Conservation (phyloP, 805 yeast genomes). For the Metschnikowia anglica region DNA sequence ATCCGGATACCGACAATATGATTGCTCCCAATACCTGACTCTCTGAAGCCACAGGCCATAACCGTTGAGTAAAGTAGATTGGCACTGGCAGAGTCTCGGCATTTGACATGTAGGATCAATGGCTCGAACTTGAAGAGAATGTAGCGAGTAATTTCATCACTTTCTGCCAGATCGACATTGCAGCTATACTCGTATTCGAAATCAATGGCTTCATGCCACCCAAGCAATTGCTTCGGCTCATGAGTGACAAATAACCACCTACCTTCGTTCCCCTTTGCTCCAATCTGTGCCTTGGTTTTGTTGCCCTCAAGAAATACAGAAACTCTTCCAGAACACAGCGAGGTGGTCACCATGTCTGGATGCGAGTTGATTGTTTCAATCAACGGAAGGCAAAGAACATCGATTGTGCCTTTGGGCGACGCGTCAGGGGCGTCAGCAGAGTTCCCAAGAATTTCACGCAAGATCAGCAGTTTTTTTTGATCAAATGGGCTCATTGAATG, state of each 20-base stretch:
- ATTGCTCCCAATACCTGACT: conserved; percentile 80
- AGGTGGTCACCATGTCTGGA: conserved; percentile 74
- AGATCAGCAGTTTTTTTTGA: conserved; percentile 59
- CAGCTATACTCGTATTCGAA: conserved; percentile 17
- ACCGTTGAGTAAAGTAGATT: conserved; percentile 64
- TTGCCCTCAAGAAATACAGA: conserved; percentile 79
- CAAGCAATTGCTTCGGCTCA: conserved; percentile 45
- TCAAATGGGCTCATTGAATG: conserved; percentile 52
- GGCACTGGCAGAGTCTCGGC: conserved; percentile 61
- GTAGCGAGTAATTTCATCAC: conserved; percentile 40
- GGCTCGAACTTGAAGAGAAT: conserved; percentile 83
- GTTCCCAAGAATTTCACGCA: conserved; percentile 50
- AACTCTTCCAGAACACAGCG: conserved; percentile 85
- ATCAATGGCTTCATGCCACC: conserved; percentile 46
- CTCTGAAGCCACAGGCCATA: conserved; percentile 84
- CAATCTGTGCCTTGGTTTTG: conserved; percentile 50
- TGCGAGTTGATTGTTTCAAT: conserved; percentile 65
- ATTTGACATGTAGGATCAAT: conserved; percentile 77
- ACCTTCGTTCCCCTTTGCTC: conserved; percentile 86
- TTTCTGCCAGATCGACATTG: conserved; percentile 3
- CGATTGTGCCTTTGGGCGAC: conserved; percentile 91
- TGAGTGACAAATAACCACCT: conserved; percentile 82
- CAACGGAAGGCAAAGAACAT: conserved; percentile 67
- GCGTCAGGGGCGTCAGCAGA: conserved; percentile 51
- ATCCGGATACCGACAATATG: conserved; percentile 76